These are phyloP conservation scores for Smallanthus sonchifolius DNA, from an alignment of 129 eudicot genomes.

Conservation along the genomic window DNA sequence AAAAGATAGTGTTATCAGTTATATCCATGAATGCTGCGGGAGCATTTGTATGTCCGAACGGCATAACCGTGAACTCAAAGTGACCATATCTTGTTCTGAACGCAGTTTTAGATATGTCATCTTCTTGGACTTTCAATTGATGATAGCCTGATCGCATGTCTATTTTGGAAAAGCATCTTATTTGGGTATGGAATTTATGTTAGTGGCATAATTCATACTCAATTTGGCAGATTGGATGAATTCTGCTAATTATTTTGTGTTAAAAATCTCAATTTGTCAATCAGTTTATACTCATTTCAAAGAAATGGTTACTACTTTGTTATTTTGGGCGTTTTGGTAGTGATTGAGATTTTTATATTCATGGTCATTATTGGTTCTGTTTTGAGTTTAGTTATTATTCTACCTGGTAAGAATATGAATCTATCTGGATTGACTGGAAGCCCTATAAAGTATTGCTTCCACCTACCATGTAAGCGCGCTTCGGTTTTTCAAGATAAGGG, in stretches of 20 bases:
- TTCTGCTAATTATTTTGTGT: neutral
- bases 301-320: neutral
- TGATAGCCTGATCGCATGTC: too few relatives aligned
- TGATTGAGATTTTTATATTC: neutral
- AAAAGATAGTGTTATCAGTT: too few relatives aligned
- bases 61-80: too few relatives aligned
- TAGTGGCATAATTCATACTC: neutral
- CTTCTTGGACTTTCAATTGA: too few relatives aligned
- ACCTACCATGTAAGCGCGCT: conserved; percentile 32
- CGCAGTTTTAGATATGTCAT: too few relatives aligned
- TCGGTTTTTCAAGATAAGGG: conserved; percentile 28
- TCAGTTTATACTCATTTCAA: neutral
- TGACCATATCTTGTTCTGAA: too few relatives aligned
- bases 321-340: neutral
- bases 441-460: conserved; percentile 50
- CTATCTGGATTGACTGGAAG: conserved; percentile 62
- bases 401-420: conserved; percentile 33
- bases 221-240: neutral
- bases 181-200: neutral
- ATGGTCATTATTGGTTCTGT: conserved; percentile 4
- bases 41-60: too few relatives aligned
- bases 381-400: neutral
- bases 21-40: too few relatives aligned
- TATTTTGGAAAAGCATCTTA: neutral
- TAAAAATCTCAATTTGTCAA: too few relatives aligned